Evolutionary conservation across 129 eudicot species (phyloP).

Genomic region (Lonicera japonica): DNA sequence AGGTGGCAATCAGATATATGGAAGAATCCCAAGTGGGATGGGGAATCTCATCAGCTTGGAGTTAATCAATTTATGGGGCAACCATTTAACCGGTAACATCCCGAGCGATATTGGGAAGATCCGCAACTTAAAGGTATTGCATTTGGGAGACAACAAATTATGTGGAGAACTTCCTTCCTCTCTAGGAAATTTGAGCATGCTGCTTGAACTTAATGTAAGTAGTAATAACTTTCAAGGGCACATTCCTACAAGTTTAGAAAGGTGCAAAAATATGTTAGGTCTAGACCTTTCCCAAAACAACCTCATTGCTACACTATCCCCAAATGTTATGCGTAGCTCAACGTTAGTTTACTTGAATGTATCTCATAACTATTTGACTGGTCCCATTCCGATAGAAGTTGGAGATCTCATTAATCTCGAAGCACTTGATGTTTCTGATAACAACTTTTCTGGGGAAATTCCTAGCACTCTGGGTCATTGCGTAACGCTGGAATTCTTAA

Average conservation of each 20-base stretch:
- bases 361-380: too few species aligned
- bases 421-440: conserved; percentile 2
- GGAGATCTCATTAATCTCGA: conserved; percentile 1
- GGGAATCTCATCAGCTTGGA: too few species aligned
- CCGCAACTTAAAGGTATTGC: not conserved
- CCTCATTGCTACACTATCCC: not conserved
- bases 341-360: not conserved
- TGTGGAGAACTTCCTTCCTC: conserved; percentile 10
- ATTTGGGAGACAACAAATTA: not conserved
- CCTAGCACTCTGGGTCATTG: conserved; percentile 15
- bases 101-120: conserved; percentile 17
- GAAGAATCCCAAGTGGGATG: too few species aligned
- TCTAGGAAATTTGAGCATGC: too few species aligned
- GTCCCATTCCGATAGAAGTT: not conserved
- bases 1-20: conserved; percentile 2
- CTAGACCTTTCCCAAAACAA: too few species aligned
- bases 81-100: conserved; percentile 4
- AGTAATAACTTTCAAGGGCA: too few species aligned
- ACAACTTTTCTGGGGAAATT: conserved; percentile 15
- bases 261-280: too few species aligned
- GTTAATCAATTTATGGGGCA: not conserved
- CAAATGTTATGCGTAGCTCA: conserved; percentile 8
- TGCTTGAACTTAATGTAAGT: too few species aligned
- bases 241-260: too few species aligned
- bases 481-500: not conserved